A percentile compares a stretch with the other conserved stretches of the same genome.
Evolutionary conservation across 371 early-diverging fungal species (phyloP).

Genomic region (Circinella umbellata): DNA sequence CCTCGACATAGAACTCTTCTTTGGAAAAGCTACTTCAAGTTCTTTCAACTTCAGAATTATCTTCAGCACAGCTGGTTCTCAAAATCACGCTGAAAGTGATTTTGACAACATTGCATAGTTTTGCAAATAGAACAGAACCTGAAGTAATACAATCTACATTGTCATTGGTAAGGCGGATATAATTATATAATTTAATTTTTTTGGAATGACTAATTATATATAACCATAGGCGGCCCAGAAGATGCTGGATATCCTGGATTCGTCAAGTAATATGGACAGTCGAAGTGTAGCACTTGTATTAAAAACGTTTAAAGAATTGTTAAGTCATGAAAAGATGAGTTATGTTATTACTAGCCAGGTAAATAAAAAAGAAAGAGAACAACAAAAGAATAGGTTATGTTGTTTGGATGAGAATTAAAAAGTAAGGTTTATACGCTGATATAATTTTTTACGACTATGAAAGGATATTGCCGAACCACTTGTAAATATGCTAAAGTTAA

Average conservation of each 20-base stretch:
- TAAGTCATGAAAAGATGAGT: constrained; percentile 43
- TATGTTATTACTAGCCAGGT: constrained; percentile 30
- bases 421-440: too few species aligned
- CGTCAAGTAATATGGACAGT: constrained; percentile 34
- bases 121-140: constrained; percentile 19
- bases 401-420: too few species aligned
- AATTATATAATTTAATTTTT: neutral
- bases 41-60: constrained; percentile 29
- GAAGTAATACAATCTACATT: constrained; percentile 19
- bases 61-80: constrained; percentile 53
- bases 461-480: constrained; percentile 22
- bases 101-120: constrained; percentile 34
- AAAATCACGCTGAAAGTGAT: constrained; percentile 46
- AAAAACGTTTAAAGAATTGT: constrained; percentile 45
- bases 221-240: neutral
- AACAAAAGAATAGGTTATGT: too few species aligned
- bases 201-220: neutral
- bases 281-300: constrained; percentile 47
- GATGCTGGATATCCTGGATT: constrained; percentile 7
- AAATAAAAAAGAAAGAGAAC: neutral
- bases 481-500: constrained; percentile 41
- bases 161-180: neutral
- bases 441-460: neutral
- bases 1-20: constrained; percentile 7
- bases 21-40: constrained; percentile 36